Evolutionary conservation across 148 eudicot species (phyloP).

Genomic region (Cornus kousa): DNA sequence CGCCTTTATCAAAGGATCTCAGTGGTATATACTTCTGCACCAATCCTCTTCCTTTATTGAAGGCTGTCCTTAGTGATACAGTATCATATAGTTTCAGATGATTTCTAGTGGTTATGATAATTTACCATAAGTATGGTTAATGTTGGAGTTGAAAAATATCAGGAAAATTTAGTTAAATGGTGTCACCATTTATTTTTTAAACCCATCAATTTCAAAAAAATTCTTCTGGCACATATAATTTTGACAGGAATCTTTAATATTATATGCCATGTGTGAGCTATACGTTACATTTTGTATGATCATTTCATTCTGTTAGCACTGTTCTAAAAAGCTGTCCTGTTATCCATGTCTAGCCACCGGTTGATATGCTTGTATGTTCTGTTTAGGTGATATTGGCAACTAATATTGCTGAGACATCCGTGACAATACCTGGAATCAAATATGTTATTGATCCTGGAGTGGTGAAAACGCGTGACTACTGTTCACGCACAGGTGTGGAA

Average conservation of each 20-base stretch:
- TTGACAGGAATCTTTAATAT: neutral
- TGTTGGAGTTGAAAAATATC: too few relatives aligned
- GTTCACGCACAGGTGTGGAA: constrained; percentile 75
- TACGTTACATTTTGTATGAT: neutral
- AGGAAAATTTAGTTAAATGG: neutral
- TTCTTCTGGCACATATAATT: neutral
- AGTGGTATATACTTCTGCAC: too few relatives aligned
- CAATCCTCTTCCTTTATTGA: too few relatives aligned
- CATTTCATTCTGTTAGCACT: neutral
- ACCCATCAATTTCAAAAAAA: too few relatives aligned
- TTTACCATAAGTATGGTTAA: too few relatives aligned
- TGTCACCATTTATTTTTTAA: neutral
- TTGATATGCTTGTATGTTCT: constrained; percentile 16
- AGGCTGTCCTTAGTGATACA: too few relatives aligned
- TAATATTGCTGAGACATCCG: constrained; percentile 97
- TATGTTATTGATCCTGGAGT: constrained; percentile 96
- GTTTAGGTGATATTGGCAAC: constrained; percentile 88
- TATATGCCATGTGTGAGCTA: neutral
- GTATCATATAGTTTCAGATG: too few relatives aligned
- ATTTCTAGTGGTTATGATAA: too few relatives aligned
- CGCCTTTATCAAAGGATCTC: too few relatives aligned
- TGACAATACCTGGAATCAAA: constrained; percentile 96
- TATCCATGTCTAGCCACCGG: neutral
- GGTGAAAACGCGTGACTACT: constrained; percentile 83
- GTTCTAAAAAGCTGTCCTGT: neutral